Conservation (phyloP, 805 yeast genomes). For the Dipodascopsis uninucleata region DNA sequence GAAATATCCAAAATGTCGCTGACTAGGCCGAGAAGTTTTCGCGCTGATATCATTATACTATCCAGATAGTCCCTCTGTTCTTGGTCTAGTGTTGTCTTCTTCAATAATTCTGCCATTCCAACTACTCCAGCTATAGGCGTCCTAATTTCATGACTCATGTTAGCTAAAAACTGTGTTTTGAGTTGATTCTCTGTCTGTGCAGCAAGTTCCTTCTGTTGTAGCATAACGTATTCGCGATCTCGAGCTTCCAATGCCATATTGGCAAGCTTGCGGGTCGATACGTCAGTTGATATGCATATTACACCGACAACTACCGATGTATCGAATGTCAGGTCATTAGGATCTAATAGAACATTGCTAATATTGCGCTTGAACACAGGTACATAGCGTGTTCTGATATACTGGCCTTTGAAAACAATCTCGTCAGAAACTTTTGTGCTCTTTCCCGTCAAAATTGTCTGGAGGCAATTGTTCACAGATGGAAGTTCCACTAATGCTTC, state of each 20-base stretch:
- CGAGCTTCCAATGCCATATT: conserved; percentile 10
- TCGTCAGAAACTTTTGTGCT: conserved; percentile 1
- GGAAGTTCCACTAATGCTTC: not conserved
- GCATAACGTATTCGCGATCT: conserved; percentile 4
- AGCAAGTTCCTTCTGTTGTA: conserved; percentile 10
- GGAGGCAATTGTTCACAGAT: conserved; percentile 2
- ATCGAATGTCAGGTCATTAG: conserved; percentile 9
- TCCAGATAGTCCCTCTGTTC: conserved; percentile 13
- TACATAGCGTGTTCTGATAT: conserved; percentile 15
- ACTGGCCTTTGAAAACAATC: conserved; percentile 5
- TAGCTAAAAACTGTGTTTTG: conserved; percentile 17
- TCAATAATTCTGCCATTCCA: conserved; percentile 11
- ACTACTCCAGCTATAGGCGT: conserved; percentile 20
- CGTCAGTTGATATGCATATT: conserved; percentile 9
- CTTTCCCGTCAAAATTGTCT: conserved; percentile 4
- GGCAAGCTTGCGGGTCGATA: conserved; percentile 13
- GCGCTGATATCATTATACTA: conserved; percentile 8
- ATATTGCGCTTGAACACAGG: conserved; percentile 5
- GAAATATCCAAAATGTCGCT: conserved; percentile 16
- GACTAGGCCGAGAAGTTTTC: conserved; percentile 6
- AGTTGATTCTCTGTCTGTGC: conserved; percentile 7
- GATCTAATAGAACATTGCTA: not conserved
- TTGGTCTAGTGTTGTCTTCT: conserved; percentile 2
- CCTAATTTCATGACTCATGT: conserved; percentile 17
- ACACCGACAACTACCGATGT: conserved; percentile 9